These are phyloP conservation scores for Citrullus mucosospermus DNA, from an alignment of 306 rosid species.

Conservation along the genomic window DNA sequence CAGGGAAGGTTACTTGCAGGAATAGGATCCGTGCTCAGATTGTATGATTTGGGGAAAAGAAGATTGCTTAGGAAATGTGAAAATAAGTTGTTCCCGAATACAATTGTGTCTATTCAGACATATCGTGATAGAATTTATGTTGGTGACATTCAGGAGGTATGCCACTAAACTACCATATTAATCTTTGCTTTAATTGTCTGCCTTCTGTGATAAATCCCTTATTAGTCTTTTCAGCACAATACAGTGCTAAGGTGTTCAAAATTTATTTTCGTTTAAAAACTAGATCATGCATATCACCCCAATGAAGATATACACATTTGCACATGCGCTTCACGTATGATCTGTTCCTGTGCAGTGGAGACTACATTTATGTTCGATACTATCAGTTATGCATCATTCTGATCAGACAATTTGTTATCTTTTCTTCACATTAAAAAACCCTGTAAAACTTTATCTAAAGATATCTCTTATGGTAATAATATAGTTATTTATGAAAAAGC, in stretches of 20 bases:
- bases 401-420: neutral
- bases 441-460: too few relatives aligned
- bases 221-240: neutral
- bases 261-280: neutral
- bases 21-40: conserved; percentile 73
- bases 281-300: neutral
- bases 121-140: conserved; percentile 89
- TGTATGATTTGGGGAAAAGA: conserved; percentile 90
- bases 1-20: conserved; percentile 98
- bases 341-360: neutral
- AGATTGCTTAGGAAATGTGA: conserved; percentile 82
- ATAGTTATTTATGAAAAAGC: neutral
- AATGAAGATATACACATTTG: neutral
- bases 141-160: conserved; percentile 95
- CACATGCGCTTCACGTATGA: neutral
- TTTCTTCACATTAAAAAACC: neutral
- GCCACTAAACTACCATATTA: conserved; percentile 1
- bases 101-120: conserved; percentile 70
- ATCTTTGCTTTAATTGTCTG: conserved; percentile 1
- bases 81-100: conserved; percentile 83
- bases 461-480: neutral
- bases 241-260: neutral
- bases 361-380: neutral
- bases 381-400: neutral
- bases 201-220: neutral